Base-by-base conservation (phyloP, 108 stramenopile genomes). In the Fistulifera pelliculosa region DNA sequence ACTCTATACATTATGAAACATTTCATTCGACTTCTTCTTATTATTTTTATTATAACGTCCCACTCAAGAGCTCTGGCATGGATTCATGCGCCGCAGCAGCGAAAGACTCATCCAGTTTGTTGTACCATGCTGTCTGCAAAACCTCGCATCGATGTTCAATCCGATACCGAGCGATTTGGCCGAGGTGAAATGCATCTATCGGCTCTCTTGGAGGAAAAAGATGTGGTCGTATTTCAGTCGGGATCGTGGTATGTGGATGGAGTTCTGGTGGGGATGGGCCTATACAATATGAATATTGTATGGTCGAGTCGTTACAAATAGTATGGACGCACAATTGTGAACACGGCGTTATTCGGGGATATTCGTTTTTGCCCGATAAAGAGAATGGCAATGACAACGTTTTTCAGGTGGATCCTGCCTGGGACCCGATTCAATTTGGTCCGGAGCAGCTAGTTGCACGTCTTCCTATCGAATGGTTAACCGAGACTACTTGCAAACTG, bases 311-410 rank as follows among this genome's bases (percentile, higher is more conserved):
- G 2, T 60, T 82, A 10, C 85, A 86, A 60, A 26, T 86, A 0
- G 85, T 86, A 11, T 86, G 85, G 85, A 86, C 85, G 6, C 85
- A 86, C 63, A 77, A 86, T 58, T 86, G 85, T 59, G 85, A 86
- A 52, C 85, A 86, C 59, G 85, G 85, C 7, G 69, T 82, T n/a
- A 43, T 86, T 16, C 64, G 78, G 41, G 84, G 77, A 31, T 56
- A 77, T 41, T 60, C 54, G 19, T 14, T 79, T 17, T 61, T 56
- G 3, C n/a, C 66, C 7, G 50, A 22, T 3, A 26, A 22, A 4
- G 23, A 24, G 12, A 42, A 3, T n/a, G 50, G 23, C 2, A 26
- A 22, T 3, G 23, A 24, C 15, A 42, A 3, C 8, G 8, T 35
- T 35, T 27, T 28, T 27, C 35, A 54, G 31, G 21, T 38, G 5